phyloP scores from a whole-genome alignment of 2,329 filamentous ascomycete genomes.

The Fusarium mundagurra region DNA sequence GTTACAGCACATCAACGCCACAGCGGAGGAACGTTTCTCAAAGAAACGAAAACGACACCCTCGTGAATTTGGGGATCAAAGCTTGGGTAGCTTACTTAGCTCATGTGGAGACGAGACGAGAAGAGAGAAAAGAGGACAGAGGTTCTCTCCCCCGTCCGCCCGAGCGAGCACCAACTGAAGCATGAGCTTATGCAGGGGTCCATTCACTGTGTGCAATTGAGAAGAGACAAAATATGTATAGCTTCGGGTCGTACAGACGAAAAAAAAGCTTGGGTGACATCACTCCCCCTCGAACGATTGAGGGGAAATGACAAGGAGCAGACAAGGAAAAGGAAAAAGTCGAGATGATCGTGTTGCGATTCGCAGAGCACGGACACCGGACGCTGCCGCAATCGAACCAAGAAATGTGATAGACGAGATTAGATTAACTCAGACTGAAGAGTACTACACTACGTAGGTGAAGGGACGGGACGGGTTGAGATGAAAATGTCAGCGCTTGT shows the following conservation, averaged over 20 bases:
- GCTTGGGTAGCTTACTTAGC: background rate
- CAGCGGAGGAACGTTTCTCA: conserved; percentile 2
- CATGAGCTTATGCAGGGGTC: background rate
- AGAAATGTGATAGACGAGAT: background rate
- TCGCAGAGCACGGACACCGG: conserved; percentile 1
- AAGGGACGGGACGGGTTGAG: background rate
- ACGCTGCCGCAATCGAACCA: background rate
- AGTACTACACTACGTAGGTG: background rate
- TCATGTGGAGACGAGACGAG: background rate
- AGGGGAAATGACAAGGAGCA: conserved; percentile 19
- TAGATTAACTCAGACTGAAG: background rate
- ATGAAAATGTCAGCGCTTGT: background rate
- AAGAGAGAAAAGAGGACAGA: background rate
- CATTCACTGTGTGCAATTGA: background rate
- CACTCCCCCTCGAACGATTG: conserved; percentile 25
- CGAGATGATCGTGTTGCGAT: conserved; percentile 14
- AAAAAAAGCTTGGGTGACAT: conserved; percentile 30
- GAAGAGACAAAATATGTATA: conserved; percentile 5
- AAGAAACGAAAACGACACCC: background rate
- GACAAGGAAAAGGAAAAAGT: background rate
- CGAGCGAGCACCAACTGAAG: background rate
- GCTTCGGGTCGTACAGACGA: background rate
- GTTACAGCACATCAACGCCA: conserved; percentile 18
- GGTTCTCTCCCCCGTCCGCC: background rate
- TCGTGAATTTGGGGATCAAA: background rate